A percentile compares a stretch with the other conserved stretches of the same genome.
phyloP scores from a whole-genome alignment of 306 rosid species.

The Crataegus laevigata region DNA sequence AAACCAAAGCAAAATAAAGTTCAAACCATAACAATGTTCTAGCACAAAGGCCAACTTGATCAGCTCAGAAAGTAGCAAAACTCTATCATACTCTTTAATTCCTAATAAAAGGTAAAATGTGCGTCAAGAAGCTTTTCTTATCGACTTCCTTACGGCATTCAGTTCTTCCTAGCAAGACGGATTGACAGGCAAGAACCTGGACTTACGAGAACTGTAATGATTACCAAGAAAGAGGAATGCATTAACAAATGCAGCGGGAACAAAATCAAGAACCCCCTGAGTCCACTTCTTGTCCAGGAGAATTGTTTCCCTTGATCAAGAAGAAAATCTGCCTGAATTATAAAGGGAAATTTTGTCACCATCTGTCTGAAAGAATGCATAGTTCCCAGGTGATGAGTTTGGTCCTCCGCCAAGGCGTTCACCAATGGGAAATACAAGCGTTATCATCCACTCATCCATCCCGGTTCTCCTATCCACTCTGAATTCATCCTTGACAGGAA shows the following conservation, averaged over 20 bases:
- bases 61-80: too few species aligned
- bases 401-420: slow-evolving; percentile 34
- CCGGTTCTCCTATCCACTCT: slow-evolving; percentile 45
- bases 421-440: slow-evolving; percentile 48
- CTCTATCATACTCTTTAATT: too few species aligned
- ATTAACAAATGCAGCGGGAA: slow-evolving; percentile 50
- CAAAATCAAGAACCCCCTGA: slow-evolving; percentile 56
- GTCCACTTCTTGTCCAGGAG: slow-evolving; percentile 59
- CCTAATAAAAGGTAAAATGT: slow-evolving; percentile 28
- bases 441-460: slow-evolving; percentile 41
- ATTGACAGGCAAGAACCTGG: slow-evolving; percentile 37
- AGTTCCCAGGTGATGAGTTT: slow-evolving; percentile 37
- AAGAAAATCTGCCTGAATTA: slow-evolving; percentile 62
- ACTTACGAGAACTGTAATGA: slow-evolving; percentile 29
- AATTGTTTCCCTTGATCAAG: slow-evolving; percentile 62
- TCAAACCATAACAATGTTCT: too few species aligned
- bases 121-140: slow-evolving; percentile 29
- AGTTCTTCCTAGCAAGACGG: slow-evolving; percentile 30
- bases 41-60: too few species aligned
- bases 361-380: slow-evolving; percentile 70
- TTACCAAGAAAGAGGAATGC: slow-evolving; percentile 48
- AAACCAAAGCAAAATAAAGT: too few species aligned
- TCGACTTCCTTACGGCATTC: slow-evolving; percentile 43
- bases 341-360: slow-evolving; percentile 64
- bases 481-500: slow-evolving; percentile 37